These are phyloP conservation scores for Crithidia thermophila DNA, from an alignment of 208 protist genomes.

Conservation along the genomic window DNA sequence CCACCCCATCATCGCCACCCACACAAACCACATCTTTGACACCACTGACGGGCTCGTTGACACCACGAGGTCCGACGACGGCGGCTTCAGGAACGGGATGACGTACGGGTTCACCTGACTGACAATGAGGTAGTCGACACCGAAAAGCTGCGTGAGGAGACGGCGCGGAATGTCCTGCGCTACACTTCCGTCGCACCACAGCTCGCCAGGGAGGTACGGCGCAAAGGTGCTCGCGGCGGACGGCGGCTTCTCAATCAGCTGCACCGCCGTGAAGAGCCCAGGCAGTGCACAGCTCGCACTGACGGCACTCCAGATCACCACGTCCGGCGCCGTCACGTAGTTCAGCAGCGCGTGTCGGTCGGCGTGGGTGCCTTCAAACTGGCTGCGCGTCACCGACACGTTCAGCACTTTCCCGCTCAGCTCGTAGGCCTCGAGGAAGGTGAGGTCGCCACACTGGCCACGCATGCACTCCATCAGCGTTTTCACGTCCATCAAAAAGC, in stretches of 20 bases:
- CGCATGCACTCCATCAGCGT: constrained; percentile 73
- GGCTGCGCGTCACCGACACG: constrained; percentile 70
- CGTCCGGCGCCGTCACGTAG: constrained; percentile 82
- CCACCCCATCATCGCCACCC: constrained; percentile 34
- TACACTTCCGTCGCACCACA: constrained; percentile 73
- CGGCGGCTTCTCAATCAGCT: constrained; percentile 63
- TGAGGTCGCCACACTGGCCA: constrained; percentile 79
- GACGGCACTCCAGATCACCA: constrained; percentile 82
- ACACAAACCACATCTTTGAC: constrained; percentile 32
- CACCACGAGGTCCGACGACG: constrained; percentile 30
- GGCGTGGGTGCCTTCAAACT: constrained; percentile 43
- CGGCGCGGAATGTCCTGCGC: constrained; percentile 65
- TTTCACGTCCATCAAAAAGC: constrained; percentile 79
- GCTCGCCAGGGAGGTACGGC: constrained; percentile 58
- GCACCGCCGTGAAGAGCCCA: constrained; percentile 68
- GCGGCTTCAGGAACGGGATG: constrained; percentile 66
- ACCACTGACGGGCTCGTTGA: constrained; percentile 25
- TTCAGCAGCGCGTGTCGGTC: constrained; percentile 75
- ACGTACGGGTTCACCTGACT: constrained; percentile 86
- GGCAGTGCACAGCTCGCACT: constrained; percentile 67
- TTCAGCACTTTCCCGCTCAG: constrained; percentile 80
- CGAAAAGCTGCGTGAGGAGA: constrained; percentile 66
- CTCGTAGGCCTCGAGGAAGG: constrained; percentile 85
- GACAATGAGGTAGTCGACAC: constrained; percentile 81
- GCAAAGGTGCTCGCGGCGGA: constrained; percentile 31